phyloP scores from a whole-genome alignment of 23 red algal species.

The Cyanidioschyzon merolae region DNA sequence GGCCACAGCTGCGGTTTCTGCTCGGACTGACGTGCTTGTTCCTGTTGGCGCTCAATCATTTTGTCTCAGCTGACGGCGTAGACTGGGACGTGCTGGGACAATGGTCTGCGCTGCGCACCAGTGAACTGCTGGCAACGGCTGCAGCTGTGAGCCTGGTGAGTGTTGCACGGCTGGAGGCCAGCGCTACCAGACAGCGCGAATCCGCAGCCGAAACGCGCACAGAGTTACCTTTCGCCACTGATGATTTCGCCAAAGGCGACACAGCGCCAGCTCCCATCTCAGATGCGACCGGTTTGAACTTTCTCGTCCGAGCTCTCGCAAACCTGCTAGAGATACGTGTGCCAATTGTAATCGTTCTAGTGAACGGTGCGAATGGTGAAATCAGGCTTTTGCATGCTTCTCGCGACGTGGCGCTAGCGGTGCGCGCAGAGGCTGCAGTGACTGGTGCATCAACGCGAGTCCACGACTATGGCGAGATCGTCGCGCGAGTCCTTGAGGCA shows the following conservation, averaged over 20 bases:
- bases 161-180: neutral
- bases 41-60: neutral
- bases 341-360: neutral
- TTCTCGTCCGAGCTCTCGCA: neutral
- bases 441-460: neutral
- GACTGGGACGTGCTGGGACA: neutral
- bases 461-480: neutral
- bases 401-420: neutral
- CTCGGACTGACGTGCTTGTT: neutral
- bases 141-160: neutral
- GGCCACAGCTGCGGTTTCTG: conserved; percentile 40
- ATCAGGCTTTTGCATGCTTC: neutral
- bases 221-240: neutral
- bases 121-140: neutral
- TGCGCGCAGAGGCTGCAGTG: neutral
- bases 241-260: neutral
- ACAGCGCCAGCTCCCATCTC: neutral
- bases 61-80: neutral
- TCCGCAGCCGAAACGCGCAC: neutral
- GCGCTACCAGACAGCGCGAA: neutral
- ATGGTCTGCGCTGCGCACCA: neutral
- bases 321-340: neutral
- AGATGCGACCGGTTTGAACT: neutral
- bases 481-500: conserved; percentile 1
- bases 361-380: neutral